phyloP scores from a whole-genome alignment of 148 eudicot species.

The Vaccinium vitisidaea region DNA sequence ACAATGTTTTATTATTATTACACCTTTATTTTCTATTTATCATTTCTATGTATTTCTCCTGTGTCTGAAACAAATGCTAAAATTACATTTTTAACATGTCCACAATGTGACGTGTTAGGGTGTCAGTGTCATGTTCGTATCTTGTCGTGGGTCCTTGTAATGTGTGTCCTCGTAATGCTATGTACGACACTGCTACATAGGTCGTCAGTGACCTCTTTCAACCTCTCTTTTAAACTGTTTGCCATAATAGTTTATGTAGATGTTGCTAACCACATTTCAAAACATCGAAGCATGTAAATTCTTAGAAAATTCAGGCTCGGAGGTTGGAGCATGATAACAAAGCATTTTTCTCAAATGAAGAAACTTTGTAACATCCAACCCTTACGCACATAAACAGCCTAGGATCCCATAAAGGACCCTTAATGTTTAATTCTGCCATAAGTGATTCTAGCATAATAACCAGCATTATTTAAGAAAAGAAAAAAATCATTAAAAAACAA shows the following conservation, averaged over 20 bases:
- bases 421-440: neutral
- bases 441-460: neutral
- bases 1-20: too few relatives aligned
- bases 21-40: too few relatives aligned
- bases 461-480: neutral
- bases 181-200: too few relatives aligned
- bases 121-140: too few relatives aligned
- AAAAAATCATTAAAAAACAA: slow-evolving; percentile 1
- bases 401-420: neutral
- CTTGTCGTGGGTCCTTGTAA: too few relatives aligned
- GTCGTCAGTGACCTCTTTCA: neutral
- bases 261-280: neutral
- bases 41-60: too few relatives aligned
- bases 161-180: too few relatives aligned
- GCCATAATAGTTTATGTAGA: neutral
- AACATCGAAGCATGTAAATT: neutral
- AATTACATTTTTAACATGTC: too few relatives aligned
- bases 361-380: neutral
- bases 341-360: too few relatives aligned
- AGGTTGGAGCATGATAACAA: neutral
- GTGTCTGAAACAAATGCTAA: too few relatives aligned
- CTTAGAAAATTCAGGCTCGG: neutral
- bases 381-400: too few relatives aligned
- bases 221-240: neutral
- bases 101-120: too few relatives aligned